phyloP scores from a whole-genome alignment of 768 basidiomycete genomes.

The Mycena haematopus region DNA sequence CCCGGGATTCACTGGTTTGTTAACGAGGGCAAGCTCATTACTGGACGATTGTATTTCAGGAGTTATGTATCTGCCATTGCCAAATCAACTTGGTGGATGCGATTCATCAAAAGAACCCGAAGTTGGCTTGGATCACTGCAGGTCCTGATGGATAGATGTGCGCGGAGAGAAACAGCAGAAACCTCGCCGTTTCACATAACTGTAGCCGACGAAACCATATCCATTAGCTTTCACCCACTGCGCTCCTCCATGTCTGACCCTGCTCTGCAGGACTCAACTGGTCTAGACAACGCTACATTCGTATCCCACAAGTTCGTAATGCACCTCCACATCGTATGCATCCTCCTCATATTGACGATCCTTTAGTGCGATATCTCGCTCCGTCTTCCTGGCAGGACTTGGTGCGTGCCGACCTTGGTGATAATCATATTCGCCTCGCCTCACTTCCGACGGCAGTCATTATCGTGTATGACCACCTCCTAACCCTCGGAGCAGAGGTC shows the following conservation, averaged over 20 bases:
- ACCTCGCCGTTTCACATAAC: no score
- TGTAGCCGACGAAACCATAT: no score
- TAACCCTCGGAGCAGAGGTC: conserved; percentile 16
- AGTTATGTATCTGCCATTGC: no score
- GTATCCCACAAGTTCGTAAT: conserved; percentile 13
- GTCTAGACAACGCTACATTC: conserved; percentile 18
- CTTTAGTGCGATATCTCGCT: conserved; percentile 17
- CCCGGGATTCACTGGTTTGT: no score
- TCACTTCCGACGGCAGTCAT: conserved; percentile 19
- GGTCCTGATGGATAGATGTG: no score
- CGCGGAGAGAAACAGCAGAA: no score
- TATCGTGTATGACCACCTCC: conserved; percentile 21
- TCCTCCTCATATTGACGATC: conserved; percentile 15
- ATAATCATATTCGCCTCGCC: conserved; percentile 6
- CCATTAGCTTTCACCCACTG: background rate
- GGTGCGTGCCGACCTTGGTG: conserved; percentile 1
- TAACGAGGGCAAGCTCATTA: no score
- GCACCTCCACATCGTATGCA: background rate
- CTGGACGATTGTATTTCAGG: no score
- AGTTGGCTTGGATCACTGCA: no score
- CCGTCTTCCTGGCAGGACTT: conserved; percentile 14
- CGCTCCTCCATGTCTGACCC: conserved; percentile 6
- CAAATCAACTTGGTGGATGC: no score
- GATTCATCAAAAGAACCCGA: no score
- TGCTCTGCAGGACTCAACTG: conserved; percentile 3